Base-by-base conservation (phyloP, 345 rosid species). In the Aquilaria malaccensis region DNA sequence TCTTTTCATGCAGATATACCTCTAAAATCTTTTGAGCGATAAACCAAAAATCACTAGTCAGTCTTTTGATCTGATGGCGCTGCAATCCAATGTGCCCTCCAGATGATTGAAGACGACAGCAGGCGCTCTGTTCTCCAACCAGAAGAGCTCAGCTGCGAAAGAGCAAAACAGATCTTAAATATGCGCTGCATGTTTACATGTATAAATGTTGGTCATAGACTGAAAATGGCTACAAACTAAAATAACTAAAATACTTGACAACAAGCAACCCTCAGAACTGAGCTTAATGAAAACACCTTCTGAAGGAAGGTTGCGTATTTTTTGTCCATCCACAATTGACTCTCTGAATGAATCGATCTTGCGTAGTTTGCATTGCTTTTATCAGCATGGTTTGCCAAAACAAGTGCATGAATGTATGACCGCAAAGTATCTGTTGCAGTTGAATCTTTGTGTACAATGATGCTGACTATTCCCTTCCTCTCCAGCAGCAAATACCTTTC, bases 101-200 rank as follows among this genome's bases (percentile, higher is more conserved):
- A 92, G 46, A 74, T 69, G 59, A 89, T 73, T 14, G 95, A 82
- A 46, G 80, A 88, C 15, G 88, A 74, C 43, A 89, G 86, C 61
- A 92, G 93, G 52, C 95, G 92, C 56, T 85, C 89, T 3, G 89
- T 79, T 71, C 83, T 85, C 96, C 98, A 92, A 64, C 98, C 96
- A 2, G 77, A 71, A 55, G 75, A 78, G 55, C 72, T 87, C 52
- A 86, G 70, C 96, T 89, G 87, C 82, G 73, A 59, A 59, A 61
- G 43, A 37, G 7, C 43, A 3, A 37, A 9, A 37, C 4, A 7
- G 43, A 37, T 52, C 15, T 22, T 10, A 12, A 60, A 13, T 9
- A 37, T 37, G 43, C 7, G 2, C 7, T 37, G 7, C 43, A 37
- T 3, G 43, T 37, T 37, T 5, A 37, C 7, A 37, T 9, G 2